Percentiles rank a stretch among this genome's conserved stretches.
Conservation (phyloP, 352 stramenopile species). For the Blastocystis sp. region DNA sequence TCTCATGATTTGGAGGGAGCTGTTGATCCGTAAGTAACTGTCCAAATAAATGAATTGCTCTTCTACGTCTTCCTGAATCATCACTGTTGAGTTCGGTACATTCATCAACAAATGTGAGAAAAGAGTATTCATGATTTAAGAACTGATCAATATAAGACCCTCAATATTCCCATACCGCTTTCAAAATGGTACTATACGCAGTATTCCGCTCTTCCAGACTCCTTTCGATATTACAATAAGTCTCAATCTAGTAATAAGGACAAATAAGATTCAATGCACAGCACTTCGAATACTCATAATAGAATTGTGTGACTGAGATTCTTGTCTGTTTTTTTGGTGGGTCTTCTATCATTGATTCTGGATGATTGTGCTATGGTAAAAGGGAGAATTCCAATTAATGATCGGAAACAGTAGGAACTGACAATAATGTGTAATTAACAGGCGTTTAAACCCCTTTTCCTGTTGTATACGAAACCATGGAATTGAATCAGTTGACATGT, state of each 20-base stretch:
- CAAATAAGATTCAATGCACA: too few species aligned
- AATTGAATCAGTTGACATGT: too few species aligned
- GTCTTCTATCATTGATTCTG: too few species aligned
- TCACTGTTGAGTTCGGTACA: conserved; percentile 36
- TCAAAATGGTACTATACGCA: not conserved
- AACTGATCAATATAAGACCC: not conserved
- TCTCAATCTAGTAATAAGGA: not conserved
- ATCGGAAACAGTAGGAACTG: too few species aligned
- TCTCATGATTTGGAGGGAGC: not conserved
- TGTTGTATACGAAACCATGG: too few species aligned
- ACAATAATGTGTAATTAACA: too few species aligned
- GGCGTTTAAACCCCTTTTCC: too few species aligned
- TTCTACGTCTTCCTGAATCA: not conserved
- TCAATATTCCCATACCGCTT: not conserved
- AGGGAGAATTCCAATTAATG: too few species aligned
- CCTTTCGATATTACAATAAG: conserved; percentile 14
- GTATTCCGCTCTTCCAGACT: not conserved
- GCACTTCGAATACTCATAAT: too few species aligned
- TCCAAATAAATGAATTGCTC: conserved; percentile 11
- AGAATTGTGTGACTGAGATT: too few species aligned
- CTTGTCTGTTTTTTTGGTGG: too few species aligned
- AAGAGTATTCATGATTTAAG: not conserved
- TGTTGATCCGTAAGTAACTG: not conserved
- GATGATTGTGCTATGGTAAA: too few species aligned
- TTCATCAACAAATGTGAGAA: conserved; percentile 46